Base-by-base conservation (phyloP, 306 rosid genomes). In the Argentina anserina region DNA sequence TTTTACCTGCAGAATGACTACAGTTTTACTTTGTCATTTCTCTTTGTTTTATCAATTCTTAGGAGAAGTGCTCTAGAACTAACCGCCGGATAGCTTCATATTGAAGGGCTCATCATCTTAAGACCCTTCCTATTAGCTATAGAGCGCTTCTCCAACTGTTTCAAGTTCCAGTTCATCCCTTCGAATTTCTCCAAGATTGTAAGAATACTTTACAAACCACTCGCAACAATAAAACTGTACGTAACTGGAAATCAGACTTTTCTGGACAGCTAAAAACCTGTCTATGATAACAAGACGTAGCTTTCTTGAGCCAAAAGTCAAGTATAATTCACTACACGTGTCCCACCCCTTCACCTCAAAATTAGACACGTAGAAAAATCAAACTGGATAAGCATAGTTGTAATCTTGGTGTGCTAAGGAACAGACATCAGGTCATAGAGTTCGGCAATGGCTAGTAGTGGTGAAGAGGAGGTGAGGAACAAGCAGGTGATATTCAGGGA, bases 401-500 rank as follows among this genome's bases (percentile, higher is more conserved):
- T 12, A 65, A 4, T 8, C 26, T 7, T 7, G 17, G 13, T 17
- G 17, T 39, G 31, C 56, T 8, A 42, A 42, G 14, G 13, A 62
- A 18, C 43, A 62, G 14, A 18, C 12, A 47, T 5, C 4, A 58
- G 25, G 1, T 59, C 3, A 29, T 29, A 4, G n/a, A 59, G 58
- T 67, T 67, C 18, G 28, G 56, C 47, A 47, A 63, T 31, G 77
- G 36, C 17, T 34, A 73, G 42, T 37, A n/a, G n/a, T n/a, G 34
- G 10, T n/a, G 71, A 9, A 3, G 65, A 37, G 43, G 67, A 37
- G 53, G 73, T 75, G 25, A 75, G 33, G 42, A 55, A 52, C 46
- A 75, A 53, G 36, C 67, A 66, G 43, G 79, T 75, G 55, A 40
- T 74, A 60, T 46, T 69, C 18, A 74, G 63, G 69, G 64, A 74